phyloP scores from a whole-genome alignment of 768 basidiomycete genomes.

The Leccinum rimulosum region DNA sequence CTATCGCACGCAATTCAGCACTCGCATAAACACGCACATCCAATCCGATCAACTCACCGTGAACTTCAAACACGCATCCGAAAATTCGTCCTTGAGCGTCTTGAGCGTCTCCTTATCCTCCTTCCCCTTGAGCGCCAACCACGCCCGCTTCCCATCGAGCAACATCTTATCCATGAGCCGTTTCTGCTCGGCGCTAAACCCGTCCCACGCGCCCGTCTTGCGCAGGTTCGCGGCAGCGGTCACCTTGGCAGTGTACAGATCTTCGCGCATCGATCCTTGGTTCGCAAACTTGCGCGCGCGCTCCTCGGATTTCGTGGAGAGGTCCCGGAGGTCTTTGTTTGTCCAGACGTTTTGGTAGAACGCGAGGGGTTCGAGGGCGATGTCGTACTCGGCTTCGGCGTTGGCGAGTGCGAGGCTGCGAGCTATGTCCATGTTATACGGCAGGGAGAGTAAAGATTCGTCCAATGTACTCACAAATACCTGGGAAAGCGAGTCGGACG shows the following conservation, averaged over 20 bases:
- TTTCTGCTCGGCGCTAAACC: slow-evolving; percentile 52
- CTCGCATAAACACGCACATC: too few relatives aligned
- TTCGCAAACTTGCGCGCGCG: slow-evolving; percentile 66
- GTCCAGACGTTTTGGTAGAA: too few relatives aligned
- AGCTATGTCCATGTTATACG: too few relatives aligned
- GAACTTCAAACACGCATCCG: slow-evolving; percentile 57
- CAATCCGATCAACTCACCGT: slow-evolving; percentile 12
- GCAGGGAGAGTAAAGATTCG: too few relatives aligned
- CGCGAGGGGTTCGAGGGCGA: too few relatives aligned
- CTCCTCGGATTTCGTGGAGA: slow-evolving; percentile 64
- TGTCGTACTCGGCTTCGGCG: too few relatives aligned
- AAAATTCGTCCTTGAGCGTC: slow-evolving; percentile 69
- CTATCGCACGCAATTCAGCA: too few relatives aligned
- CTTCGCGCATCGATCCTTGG: slow-evolving; percentile 75
- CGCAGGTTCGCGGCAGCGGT: slow-evolving; percentile 64
- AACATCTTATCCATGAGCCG: too few relatives aligned
- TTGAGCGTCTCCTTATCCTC: slow-evolving; percentile 72
- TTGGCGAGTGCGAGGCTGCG: too few relatives aligned
- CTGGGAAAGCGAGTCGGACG: too few relatives aligned
- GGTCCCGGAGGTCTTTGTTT: too few relatives aligned
- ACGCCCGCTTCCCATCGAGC: slow-evolving; percentile 21
- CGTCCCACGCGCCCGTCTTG: slow-evolving; percentile 55
- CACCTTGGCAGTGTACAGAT: slow-evolving; percentile 49
- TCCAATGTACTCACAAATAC: too few relatives aligned
- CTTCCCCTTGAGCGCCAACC: slow-evolving; percentile 42